A percentile compares a stretch with the other conserved stretches of the same genome.
phyloP scores from a whole-genome alignment of 306 rosid species.

The Argentina anserina region DNA sequence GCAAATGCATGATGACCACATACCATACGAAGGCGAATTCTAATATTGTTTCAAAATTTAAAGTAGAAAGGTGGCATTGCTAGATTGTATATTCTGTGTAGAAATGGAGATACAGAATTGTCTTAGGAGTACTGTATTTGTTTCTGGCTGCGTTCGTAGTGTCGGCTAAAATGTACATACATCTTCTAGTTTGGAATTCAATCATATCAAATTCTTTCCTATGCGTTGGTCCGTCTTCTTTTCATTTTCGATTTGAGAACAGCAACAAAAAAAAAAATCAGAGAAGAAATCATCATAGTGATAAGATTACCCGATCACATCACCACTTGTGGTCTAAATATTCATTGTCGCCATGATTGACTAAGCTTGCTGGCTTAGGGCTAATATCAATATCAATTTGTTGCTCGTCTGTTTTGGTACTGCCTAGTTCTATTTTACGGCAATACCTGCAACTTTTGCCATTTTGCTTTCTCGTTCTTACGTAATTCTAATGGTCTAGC shows the following conservation, averaged over 20 bases:
- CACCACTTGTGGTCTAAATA: neutral
- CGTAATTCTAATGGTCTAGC: too few relatives aligned
- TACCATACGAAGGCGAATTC: conserved; percentile 1
- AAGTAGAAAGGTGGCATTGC: conserved; percentile 18
- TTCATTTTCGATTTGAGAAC: too few relatives aligned
- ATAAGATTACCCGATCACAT: too few relatives aligned
- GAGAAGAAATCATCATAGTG: neutral
- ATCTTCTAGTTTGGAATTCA: conserved; percentile 9
- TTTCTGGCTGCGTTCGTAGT: conserved; percentile 30
- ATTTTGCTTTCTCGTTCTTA: too few relatives aligned
- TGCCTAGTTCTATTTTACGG: too few relatives aligned
- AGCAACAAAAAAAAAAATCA: too few relatives aligned
- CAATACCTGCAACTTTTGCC: too few relatives aligned
- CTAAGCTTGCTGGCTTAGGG: neutral
- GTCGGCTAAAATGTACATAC: conserved; percentile 41
- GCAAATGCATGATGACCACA: conserved; percentile 19
- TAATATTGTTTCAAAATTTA: conserved; percentile 8
- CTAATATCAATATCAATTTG: neutral
- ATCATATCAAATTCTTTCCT: conserved; percentile 12
- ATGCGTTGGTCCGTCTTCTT: neutral
- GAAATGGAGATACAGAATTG: conserved; percentile 33
- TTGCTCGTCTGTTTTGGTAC: neutral
- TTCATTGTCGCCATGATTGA: neutral
- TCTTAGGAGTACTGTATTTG: conserved; percentile 18
- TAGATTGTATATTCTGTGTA: conserved; percentile 32